Evolutionary conservation across 2,329 filamentous ascomycete species (phyloP), one percentile per base, ranked within the genome.

Genomic region (Arthrobotrys sphaeroides): DNA sequence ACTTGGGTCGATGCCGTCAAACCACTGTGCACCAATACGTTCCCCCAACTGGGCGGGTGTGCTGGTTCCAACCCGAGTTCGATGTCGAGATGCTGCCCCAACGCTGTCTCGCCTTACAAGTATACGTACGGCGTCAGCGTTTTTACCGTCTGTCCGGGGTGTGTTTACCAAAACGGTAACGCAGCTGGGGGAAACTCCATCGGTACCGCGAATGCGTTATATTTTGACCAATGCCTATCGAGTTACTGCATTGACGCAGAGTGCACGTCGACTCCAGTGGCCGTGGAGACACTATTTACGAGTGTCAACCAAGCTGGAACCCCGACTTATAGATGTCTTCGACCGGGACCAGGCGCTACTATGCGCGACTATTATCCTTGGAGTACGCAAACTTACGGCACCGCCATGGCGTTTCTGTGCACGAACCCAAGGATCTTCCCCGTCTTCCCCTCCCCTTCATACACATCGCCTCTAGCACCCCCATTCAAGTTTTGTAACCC

Each of bases 81-180:
- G 20, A 28, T n/a, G 18, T 24, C 1, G 40, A 5, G 9, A 22
- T 65, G 61, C 13, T 65, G 61, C 31, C 0, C 1, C 5, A 33
- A 31, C n/a, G 55, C 36, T 2, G 12, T 7, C 6, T 9, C 16
- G 4, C 6, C 10, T 10, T 53, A 20, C 20, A 4, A 28, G 10
- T 65, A 65, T n/a, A 53, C 61, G 13, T 24, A 12, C 4, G 61
- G 45, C n/a, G 5, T 5, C 5, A 65, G 61, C n/a, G 45, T 65
- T 13, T 65, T 51, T 18, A 51, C 40, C 20, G 45, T 65, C 13
- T 65, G 61, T 24, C 26, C 45, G 4, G 45, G 45, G 10, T 65
- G 61, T 40, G 16, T 22, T 10, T 65, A 16, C 24, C 9, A 18
- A 2, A 31, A 4, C 13, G 5, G 9, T 1, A n/a, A 9, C n/a